Percentiles rank a stretch among this genome's conserved stretches.
Evolutionary conservation across 352 stramenopile genomes (phyloP).

Genomic region (Phytophthora boehmeriae): DNA sequence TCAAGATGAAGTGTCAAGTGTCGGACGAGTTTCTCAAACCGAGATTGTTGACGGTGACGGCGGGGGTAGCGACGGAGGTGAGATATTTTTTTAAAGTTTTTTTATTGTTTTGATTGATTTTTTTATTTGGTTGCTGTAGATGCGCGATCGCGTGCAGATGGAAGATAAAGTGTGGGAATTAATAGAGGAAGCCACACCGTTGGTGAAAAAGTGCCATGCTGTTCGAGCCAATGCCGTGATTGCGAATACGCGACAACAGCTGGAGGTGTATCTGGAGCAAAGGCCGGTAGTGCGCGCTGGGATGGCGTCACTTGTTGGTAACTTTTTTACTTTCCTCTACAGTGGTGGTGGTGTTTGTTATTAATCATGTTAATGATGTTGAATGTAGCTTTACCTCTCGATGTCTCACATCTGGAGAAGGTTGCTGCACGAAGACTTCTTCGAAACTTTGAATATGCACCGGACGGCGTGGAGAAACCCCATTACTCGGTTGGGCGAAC

Average conservation of each 20-base stretch:
- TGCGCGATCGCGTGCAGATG: slow-evolving; percentile 22
- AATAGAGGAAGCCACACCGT: slow-evolving; percentile 45
- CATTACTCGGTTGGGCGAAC: slow-evolving; percentile 54
- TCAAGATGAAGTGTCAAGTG: slow-evolving; percentile 40
- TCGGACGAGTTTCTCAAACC: slow-evolving; percentile 18
- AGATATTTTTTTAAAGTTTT: background rate
- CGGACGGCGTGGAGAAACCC: slow-evolving; percentile 25
- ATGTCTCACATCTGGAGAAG: slow-evolving; percentile 52
- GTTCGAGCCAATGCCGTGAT: slow-evolving; percentile 39
- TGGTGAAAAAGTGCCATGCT: slow-evolving; percentile 42
- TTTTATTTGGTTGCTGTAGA: slow-evolving; percentile 8
- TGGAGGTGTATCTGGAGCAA: slow-evolving; percentile 43
- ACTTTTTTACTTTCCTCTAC: background rate
- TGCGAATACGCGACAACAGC: slow-evolving; percentile 44
- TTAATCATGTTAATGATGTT: slow-evolving; percentile 2
- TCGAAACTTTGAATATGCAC: slow-evolving; percentile 29
- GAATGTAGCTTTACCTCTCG: slow-evolving; percentile 21
- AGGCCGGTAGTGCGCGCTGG: slow-evolving; percentile 36
- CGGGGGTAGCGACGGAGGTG: slow-evolving; percentile 28
- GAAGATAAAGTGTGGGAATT: slow-evolving; percentile 40
- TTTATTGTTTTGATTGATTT: background rate
- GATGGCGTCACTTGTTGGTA: slow-evolving; percentile 20
- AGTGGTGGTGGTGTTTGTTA: slow-evolving; percentile 1
- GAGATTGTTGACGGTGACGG: slow-evolving; percentile 28
- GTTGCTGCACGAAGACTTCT: slow-evolving; percentile 52